Base-by-base conservation (phyloP, 129 eudicot species). In the Flaveria sonorensis region DNA sequence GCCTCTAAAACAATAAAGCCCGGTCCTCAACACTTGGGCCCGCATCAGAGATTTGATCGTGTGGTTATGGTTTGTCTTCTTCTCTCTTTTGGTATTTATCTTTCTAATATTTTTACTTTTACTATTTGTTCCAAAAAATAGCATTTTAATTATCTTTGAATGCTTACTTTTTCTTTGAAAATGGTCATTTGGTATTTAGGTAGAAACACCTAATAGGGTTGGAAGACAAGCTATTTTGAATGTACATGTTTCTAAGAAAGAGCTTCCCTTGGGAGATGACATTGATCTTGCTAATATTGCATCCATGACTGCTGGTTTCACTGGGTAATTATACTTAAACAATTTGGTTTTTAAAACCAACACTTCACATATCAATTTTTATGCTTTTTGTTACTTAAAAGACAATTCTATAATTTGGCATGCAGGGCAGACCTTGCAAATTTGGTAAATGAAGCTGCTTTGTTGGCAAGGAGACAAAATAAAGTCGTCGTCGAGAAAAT, bases 341-440 rank as follows among this genome's bases (percentile, higher is more conserved):
- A 39, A 14, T 47, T 53, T 48, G 21, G 23, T 75, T 12, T 53
- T 10, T 24, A 51, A 74, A 80, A 68, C 26, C 63, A 39, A 40
- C 16, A 5, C 53, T 39, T 71, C 8, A 23, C 2, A 13, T 48
- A 67, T 63, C 26, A 28, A 57, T 60, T 6, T 45, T 4, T 40
- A 28, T 28, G 30, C 6, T 32, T 42, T 19, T 36, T 36, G 48
- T 15, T 43, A 45, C 32, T 68, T 40, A 14, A 70, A 24, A 63
- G 47, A 19, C 42, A 28, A 36, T 28, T 32, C 69, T 67, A 13
- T 61, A 73, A 14, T 68, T 82, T 19, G 69, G 68, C 69, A 19
- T 77, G 77, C 95, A 95, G 99, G 91, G 99, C 97, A 67, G 99
- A 95, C 82, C 97, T 95, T 77, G 99, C 97, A 60, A 95, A 92